A percentile compares a stretch with the other conserved stretches of the same genome.
Evolutionary conservation across 2,329 filamentous ascomycete genomes (phyloP).

Genomic region (Aureobasidium sp.): DNA sequence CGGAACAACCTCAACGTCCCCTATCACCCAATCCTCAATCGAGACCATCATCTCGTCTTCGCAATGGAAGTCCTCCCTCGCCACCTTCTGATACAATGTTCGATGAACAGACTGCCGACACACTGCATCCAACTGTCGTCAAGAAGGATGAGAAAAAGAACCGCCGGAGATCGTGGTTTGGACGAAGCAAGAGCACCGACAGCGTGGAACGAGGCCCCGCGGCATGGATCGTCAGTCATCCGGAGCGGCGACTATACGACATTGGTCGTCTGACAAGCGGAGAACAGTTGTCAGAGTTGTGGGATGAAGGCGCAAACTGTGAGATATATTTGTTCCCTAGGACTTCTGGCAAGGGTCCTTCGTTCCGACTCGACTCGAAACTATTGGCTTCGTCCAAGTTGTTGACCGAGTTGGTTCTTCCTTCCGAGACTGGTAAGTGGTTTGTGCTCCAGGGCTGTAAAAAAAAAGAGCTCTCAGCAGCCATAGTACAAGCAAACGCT

Average conservation of each 20-base stretch:
- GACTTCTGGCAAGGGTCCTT: conserved; percentile 47
- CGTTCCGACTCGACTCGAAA: conserved; percentile 53
- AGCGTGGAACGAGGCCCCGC: conserved; percentile 31
- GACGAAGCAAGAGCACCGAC: conserved; percentile 23
- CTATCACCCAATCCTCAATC: neutral
- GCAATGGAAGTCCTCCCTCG: neutral
- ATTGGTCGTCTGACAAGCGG: conserved; percentile 42
- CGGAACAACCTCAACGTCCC: neutral
- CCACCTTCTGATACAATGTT: neutral
- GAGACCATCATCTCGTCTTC: conserved; percentile 1
- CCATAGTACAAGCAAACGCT: neutral
- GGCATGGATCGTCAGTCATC: conserved; percentile 53
- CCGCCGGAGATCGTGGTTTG: conserved; percentile 26
- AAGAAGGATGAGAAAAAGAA: conserved; percentile 22
- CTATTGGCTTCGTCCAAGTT: conserved; percentile 49
- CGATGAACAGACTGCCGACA: neutral
- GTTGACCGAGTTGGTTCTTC: conserved; percentile 25
- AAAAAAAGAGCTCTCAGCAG: neutral
- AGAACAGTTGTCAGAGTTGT: conserved; percentile 51
- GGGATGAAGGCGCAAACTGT: conserved; percentile 56
- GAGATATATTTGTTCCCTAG: conserved; percentile 55
- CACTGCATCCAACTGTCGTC: neutral
- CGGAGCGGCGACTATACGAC: conserved; percentile 50
- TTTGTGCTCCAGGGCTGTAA: neutral
- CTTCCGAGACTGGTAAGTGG: conserved; percentile 14